These are phyloP conservation scores for Hemileccinum rubropunctum DNA, from an alignment of 768 basidiomycete genomes.

Conservation along the genomic window DNA sequence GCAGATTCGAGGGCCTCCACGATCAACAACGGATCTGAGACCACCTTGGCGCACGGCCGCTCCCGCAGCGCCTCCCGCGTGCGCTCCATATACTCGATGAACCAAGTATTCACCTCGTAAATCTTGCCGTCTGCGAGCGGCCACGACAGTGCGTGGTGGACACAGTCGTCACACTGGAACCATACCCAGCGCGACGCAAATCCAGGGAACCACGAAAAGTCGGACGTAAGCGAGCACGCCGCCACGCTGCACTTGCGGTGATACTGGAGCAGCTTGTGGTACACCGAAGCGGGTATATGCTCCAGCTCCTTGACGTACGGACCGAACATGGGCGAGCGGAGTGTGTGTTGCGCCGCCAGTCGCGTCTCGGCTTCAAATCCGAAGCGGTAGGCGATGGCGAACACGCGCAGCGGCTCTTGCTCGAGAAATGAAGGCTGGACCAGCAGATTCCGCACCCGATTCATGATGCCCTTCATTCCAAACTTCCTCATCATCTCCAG, in stretches of 20 bases:
- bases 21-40: constrained; percentile 29
- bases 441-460: constrained; percentile 29
- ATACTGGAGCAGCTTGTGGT: constrained; percentile 37
- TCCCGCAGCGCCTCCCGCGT: constrained; percentile 29
- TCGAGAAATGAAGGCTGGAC: constrained; percentile 25
- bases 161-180: constrained; percentile 39
- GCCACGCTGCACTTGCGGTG: constrained; percentile 33
- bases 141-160: constrained; percentile 34
- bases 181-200: constrained; percentile 37
- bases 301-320: constrained; percentile 36
- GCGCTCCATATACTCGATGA: constrained; percentile 36
- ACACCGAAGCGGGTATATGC: constrained; percentile 35
- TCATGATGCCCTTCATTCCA: constrained; percentile 33
- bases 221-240: constrained; percentile 30
- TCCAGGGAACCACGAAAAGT: constrained; percentile 36
- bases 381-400: constrained; percentile 40
- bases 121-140: constrained; percentile 34
- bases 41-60: constrained; percentile 30
- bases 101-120: constrained; percentile 35
- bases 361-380: constrained; percentile 32
- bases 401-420: constrained; percentile 35
- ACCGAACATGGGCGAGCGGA: constrained; percentile 34
- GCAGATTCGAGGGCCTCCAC: constrained; percentile 31
- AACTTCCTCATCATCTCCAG: constrained; percentile 40
- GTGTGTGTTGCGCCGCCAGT: constrained; percentile 35